Base-by-base conservation (phyloP, 1,284 basidiomycete genomes). In the Leccinum ponderosum region DNA sequence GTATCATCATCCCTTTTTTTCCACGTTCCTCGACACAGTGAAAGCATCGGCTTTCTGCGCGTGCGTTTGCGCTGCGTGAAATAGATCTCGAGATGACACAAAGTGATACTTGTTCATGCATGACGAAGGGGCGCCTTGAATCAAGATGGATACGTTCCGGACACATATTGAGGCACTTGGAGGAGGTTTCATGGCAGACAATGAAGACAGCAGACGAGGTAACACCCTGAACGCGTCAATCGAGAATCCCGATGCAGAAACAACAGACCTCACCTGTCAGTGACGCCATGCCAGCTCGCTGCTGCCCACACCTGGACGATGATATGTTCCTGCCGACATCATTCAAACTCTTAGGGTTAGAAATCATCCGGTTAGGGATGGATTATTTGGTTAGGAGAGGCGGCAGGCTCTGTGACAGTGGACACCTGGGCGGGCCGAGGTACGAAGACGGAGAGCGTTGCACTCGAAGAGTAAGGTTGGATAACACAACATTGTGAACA, bases 261-360 rank as follows among this genome's bases (percentile, higher is more conserved):
- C 20, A 54, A 56, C n/a, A 53, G 33, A 47, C 56, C 56, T 55
- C 11, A 39, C 52, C 60, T 56, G 58, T 60, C 42, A 64, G 59
- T 64, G 62, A 65, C 35, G 62, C 48, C 63, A 50, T 66, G 63
- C 64, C 57, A 37, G 53, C 37, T 57, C 56, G 53, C 60, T 51
- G 60, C 27, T 60, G 59, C 62, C 66, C 65, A 59, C 59, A 56
- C 57, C 68, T 65, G 66, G 66, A 57, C 59, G 65, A 68, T 57
- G 65, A 55, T 61, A 33, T 61, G 61, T 39, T 64, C 70, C 73
- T 58, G 53, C 27, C 25, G 57, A 69, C 65, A 64, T 50, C n/a
- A n/a, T n/a, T 33, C 55, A 56, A 35, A 66, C 62, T 42, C 68
- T 73, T 73, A 76, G 71, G 72, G 72, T 76, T 73, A 76, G 73